A percentile compares a stretch with the other conserved stretches of the same genome.
Evolutionary conservation across 192 early-diverging fungal species (phyloP).

Genomic region (Lobulomyces angularis): DNA sequence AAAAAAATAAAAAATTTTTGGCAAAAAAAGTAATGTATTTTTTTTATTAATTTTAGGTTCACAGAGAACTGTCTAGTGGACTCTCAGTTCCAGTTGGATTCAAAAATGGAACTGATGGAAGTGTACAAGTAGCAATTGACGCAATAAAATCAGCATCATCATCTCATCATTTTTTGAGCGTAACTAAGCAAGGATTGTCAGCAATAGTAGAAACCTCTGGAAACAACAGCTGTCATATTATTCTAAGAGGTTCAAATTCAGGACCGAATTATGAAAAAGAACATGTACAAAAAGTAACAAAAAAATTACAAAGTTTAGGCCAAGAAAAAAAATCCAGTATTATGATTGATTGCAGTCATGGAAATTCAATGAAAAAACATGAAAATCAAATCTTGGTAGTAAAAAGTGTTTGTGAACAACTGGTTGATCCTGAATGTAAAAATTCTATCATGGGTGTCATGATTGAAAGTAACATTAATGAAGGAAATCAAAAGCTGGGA

Average conservation of each 20-base stretch:
- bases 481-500: constrained; percentile 59
- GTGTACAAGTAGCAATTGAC: constrained; percentile 75
- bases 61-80: constrained; percentile 88
- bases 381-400: constrained; percentile 74
- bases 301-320: constrained; percentile 24
- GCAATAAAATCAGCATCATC: constrained; percentile 78
- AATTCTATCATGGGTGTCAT: constrained; percentile 77
- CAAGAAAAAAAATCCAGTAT: constrained; percentile 39
- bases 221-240: constrained; percentile 86
- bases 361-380: constrained; percentile 82
- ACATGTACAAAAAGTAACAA: constrained; percentile 43
- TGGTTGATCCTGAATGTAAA: constrained; percentile 50
- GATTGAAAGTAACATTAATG: constrained; percentile 86
- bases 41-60: too few relatives aligned
- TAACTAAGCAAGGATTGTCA: constrained; percentile 87
- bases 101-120: constrained; percentile 94
- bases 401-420: constrained; percentile 45
- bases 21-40: too few relatives aligned
- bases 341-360: constrained; percentile 96
- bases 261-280: constrained; percentile 84
- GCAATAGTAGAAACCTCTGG: constrained; percentile 83
- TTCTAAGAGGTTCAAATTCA: constrained; percentile 73
- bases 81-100: constrained; percentile 95
- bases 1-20: too few relatives aligned
- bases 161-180: constrained; percentile 84